phyloP scores from a whole-genome alignment of 306 rosid species.

The Spatholobus suberectus region DNA sequence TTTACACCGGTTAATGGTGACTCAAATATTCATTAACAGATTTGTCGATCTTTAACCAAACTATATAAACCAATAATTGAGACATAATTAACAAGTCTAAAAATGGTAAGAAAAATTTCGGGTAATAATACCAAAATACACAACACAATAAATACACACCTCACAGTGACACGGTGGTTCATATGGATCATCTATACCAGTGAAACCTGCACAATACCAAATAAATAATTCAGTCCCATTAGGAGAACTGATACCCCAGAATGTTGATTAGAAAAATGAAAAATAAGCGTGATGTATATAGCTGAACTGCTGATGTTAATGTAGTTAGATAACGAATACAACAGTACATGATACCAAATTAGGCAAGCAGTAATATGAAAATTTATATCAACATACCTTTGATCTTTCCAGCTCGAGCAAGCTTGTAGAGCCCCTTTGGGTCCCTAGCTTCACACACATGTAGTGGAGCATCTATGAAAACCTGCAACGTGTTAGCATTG shows the following conservation, averaged over 20 bases:
- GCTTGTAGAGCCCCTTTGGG: conserved; percentile 96
- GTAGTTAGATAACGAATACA: conserved; percentile 7
- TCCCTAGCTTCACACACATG: conserved; percentile 88
- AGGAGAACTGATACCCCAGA: background rate
- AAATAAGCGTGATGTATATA: background rate
- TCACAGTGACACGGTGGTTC: conserved; percentile 81
- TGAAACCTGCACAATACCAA: conserved; percentile 76
- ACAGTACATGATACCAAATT: conserved; percentile 35
- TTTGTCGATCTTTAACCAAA: background rate
- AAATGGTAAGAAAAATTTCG: background rate
- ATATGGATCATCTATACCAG: conserved; percentile 93
- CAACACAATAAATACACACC: conserved; percentile 54
- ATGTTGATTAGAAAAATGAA: conserved; percentile 25
- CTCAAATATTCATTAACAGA: background rate
- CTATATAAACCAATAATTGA: background rate
- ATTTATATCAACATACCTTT: conserved; percentile 57
- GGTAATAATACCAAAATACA: background rate
- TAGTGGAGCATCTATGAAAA: conserved; percentile 87
- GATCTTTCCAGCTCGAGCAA: conserved; percentile 93
- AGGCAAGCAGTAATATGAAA: conserved; percentile 30
- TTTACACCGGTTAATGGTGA: background rate
- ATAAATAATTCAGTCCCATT: conserved; percentile 28
- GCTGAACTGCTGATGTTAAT: conserved; percentile 1
- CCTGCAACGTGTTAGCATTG: conserved; percentile 60
- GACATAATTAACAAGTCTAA: background rate